A percentile compares a stretch with the other conserved stretches of the same genome.
Conservation (phyloP, 2,329 filamentous ascomycete species). For the Aschersonia sp. region DNA sequence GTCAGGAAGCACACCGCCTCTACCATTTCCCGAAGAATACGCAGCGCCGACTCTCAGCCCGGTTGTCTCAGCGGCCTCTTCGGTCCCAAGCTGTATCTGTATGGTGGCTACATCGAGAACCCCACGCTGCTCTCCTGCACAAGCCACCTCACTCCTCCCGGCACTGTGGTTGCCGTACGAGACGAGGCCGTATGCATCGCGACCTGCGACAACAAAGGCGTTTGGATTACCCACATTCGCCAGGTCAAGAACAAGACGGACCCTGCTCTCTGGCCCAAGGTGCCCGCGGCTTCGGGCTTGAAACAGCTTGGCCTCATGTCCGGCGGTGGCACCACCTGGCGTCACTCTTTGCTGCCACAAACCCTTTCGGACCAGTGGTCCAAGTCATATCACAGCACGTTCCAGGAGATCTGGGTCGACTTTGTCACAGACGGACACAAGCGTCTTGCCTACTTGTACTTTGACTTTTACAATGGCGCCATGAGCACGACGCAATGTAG, state of each 20-base stretch:
- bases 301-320: slow-evolving; percentile 16
- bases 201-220: slow-evolving; percentile 21
- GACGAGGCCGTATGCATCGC: slow-evolving; percentile 20
- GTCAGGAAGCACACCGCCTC: slow-evolving; percentile 16
- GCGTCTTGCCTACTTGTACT: slow-evolving; percentile 23
- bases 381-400: slow-evolving; percentile 13
- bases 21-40: slow-evolving; percentile 25
- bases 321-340: slow-evolving; percentile 6
- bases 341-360: slow-evolving; percentile 4
- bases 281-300: slow-evolving; percentile 20
- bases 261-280: slow-evolving; percentile 24
- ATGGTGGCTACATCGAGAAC: slow-evolving; percentile 24
- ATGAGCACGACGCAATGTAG: slow-evolving; percentile 25
- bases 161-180: slow-evolving; percentile 19
- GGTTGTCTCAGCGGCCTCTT: slow-evolving; percentile 22
- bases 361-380: slow-evolving; percentile 13
- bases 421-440: slow-evolving; percentile 11
- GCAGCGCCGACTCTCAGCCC: slow-evolving; percentile 25
- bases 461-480: slow-evolving; percentile 28
- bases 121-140: slow-evolving; percentile 3
- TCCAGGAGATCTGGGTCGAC: slow-evolving; percentile 25
- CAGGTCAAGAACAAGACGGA: slow-evolving; percentile 21
- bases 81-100: slow-evolving; percentile 21
- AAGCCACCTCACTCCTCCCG: slow-evolving; percentile 3
- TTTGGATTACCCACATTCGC: slow-evolving; percentile 26